Evolutionary conservation across 495 filamentous ascomycete genomes (phyloP).

Genomic region (Xylaria cubensis): DNA sequence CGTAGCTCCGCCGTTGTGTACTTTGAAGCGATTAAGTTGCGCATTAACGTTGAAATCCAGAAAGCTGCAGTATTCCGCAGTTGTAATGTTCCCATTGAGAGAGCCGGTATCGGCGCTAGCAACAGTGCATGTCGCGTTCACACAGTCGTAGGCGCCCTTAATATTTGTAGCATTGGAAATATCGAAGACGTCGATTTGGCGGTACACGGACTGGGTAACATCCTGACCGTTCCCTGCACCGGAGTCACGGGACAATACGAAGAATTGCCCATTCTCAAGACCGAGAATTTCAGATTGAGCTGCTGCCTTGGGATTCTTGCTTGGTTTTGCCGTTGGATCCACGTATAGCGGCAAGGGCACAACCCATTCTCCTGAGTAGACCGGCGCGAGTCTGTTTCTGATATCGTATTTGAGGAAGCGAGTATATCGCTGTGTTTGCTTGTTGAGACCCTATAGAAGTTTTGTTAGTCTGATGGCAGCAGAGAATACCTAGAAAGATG

Average conservation of each 20-base stretch:
- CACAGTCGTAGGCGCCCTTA: slow-evolving; percentile 61
- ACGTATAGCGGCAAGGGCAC: slow-evolving; percentile 68
- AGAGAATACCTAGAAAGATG: background rate
- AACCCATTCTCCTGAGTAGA: slow-evolving; percentile 68
- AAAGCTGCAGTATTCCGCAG: slow-evolving; percentile 72
- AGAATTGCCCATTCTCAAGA: slow-evolving; percentile 68
- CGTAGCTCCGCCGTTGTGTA: slow-evolving; percentile 66
- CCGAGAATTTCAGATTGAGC: slow-evolving; percentile 75
- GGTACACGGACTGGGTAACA: slow-evolving; percentile 64
- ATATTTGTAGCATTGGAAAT: slow-evolving; percentile 71
- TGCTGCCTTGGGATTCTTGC: slow-evolving; percentile 57
- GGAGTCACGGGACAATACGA: slow-evolving; percentile 74
- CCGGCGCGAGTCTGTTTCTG: slow-evolving; percentile 36
- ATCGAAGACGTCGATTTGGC: slow-evolving; percentile 77
- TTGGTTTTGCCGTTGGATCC: slow-evolving; percentile 45
- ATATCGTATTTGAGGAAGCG: slow-evolving; percentile 72
- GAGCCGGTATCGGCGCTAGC: slow-evolving; percentile 50
- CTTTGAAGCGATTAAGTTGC: slow-evolving; percentile 70
- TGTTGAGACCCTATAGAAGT: slow-evolving; percentile 43
- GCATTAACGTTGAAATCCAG: slow-evolving; percentile 75
- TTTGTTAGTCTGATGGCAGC: background rate
- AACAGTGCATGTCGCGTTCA: slow-evolving; percentile 34
- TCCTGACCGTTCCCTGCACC: slow-evolving; percentile 64
- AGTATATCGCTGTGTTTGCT: slow-evolving; percentile 59
- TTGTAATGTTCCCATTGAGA: slow-evolving; percentile 62